A percentile compares a stretch with the other conserved stretches of the same genome.
These are phyloP conservation scores for Penicillium verhagenii DNA, from an alignment of 495 filamentous ascomycete genomes.

Conservation along the genomic window DNA sequence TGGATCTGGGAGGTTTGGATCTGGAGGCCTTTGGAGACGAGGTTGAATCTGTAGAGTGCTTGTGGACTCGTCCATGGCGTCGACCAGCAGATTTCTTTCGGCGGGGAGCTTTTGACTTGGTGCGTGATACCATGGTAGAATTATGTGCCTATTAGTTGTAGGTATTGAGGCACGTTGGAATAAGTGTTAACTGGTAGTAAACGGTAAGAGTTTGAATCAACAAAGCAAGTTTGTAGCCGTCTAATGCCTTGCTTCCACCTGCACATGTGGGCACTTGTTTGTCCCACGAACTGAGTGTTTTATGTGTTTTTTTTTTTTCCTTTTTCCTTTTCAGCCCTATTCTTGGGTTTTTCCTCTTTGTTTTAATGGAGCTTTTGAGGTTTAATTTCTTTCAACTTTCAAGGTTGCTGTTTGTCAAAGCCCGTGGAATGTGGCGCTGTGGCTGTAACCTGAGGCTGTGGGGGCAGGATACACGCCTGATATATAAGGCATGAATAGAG, in stretches of 20 bases:
- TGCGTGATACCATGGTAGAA: conserved; percentile 7
- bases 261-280: too few relatives aligned
- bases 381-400: background rate
- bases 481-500: background rate
- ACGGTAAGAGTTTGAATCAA: background rate
- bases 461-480: background rate
- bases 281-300: too few relatives aligned
- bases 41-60: background rate
- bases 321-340: too few relatives aligned
- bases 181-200: too few relatives aligned
- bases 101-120: conserved; percentile 8
- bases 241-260: background rate
- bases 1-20: background rate
- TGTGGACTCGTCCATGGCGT: conserved; percentile 2
- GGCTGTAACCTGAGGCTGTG: too few relatives aligned
- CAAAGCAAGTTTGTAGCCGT: background rate
- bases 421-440: background rate
- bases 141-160: too few relatives aligned
- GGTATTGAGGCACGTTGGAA: background rate
- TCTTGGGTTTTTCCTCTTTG: too few relatives aligned
- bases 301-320: background rate
- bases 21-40: background rate
- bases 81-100: conserved; percentile 5
- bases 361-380: too few relatives aligned
- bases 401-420: background rate